Conservation (phyloP, 2,329 filamentous ascomycete species). For the Aspergillus neotritici region DNA sequence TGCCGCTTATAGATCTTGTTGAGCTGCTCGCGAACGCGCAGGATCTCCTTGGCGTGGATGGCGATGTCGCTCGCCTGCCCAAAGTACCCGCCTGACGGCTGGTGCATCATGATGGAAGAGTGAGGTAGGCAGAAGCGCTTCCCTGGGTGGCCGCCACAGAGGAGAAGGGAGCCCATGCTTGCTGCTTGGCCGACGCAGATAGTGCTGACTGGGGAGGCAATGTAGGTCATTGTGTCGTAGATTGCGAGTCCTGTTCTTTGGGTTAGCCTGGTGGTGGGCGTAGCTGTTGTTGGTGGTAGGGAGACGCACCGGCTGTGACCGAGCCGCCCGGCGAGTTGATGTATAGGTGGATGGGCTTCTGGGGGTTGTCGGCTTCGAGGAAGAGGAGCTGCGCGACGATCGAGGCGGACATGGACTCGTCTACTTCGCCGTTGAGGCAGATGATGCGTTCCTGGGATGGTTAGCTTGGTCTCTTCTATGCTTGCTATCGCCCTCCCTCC, state of each 20-base stretch:
- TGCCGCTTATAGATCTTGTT: slow-evolving; percentile 87
- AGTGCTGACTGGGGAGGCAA: slow-evolving; percentile 84
- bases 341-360: slow-evolving; percentile 94
- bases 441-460: slow-evolving; percentile 77
- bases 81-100: slow-evolving; percentile 71
- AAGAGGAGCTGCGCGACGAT: slow-evolving; percentile 95
- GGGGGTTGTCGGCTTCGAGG: slow-evolving; percentile 92
- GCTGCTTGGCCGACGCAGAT: slow-evolving; percentile 93
- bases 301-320: slow-evolving; percentile 64
- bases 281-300: neutral
- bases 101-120: slow-evolving; percentile 93
- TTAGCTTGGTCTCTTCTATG: neutral
- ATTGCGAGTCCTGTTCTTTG: slow-evolving; percentile 58
- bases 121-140: slow-evolving; percentile 89
- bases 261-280: neutral
- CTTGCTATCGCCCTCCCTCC: too few relatives aligned
- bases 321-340: slow-evolving; percentile 95
- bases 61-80: slow-evolving; percentile 75
- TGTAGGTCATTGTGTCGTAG: slow-evolving; percentile 99
- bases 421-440: slow-evolving; percentile 84
- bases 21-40: slow-evolving; percentile 75
- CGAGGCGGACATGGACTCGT: slow-evolving; percentile 84
- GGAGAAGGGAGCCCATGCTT: slow-evolving; percentile 85
- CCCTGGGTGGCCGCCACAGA: slow-evolving; percentile 78
- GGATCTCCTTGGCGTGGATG: slow-evolving; percentile 95